These are phyloP conservation scores for Mycoemilia scoparia DNA, from an alignment of 192 early-diverging fungal species.

Conservation along the genomic window DNA sequence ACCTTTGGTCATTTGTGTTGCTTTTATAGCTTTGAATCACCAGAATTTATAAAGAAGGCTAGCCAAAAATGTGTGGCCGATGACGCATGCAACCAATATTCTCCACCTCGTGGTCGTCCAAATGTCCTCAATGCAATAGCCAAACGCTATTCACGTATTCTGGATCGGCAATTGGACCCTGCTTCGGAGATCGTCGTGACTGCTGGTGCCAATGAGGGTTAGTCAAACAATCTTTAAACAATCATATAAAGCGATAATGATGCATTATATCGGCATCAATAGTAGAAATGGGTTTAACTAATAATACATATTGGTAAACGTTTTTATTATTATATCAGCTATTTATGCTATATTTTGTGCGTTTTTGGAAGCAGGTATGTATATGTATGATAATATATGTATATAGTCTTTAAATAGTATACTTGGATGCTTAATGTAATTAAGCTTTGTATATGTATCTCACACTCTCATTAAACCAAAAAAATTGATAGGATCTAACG, in stretches of 20 bases:
- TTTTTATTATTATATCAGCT: too few species aligned
- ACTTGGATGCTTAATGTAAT: too few species aligned
- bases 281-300: not conserved
- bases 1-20: constrained; percentile 10
- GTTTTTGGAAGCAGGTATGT: constrained; percentile 49
- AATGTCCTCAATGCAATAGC: constrained; percentile 51
- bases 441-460: too few species aligned
- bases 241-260: constrained; percentile 1
- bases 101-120: constrained; percentile 46
- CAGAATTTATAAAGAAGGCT: constrained; percentile 65
- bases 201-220: constrained; percentile 81
- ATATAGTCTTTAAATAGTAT: too few species aligned
- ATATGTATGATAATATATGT: too few species aligned
- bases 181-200: constrained; percentile 71
- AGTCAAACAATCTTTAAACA: constrained; percentile 6
- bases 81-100: constrained; percentile 72
- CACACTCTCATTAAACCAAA: too few species aligned
- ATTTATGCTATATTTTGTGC: constrained; percentile 64
- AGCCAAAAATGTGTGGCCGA: constrained; percentile 45
- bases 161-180: constrained; percentile 51
- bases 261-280: too few species aligned
- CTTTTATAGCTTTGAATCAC: constrained; percentile 80
- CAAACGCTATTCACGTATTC: constrained; percentile 48
- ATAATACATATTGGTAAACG: not conserved
- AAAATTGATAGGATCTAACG: too few species aligned